Base-by-base conservation (phyloP, 306 rosid genomes). In the Malus orientalis region DNA sequence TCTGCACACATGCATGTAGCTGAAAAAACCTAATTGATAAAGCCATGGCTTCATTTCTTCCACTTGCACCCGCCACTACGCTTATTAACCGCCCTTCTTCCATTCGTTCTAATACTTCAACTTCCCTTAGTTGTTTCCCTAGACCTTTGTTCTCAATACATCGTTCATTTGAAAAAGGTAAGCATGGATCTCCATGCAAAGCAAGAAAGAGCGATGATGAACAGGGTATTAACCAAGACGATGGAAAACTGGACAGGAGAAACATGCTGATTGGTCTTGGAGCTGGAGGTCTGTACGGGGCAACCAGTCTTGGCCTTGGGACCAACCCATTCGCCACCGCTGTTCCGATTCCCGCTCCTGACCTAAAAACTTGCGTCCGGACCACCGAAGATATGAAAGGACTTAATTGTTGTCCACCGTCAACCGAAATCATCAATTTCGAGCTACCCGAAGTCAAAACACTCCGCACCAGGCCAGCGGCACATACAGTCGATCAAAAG, bases 381-480 rank as follows among this genome's bases (percentile, higher is more conserved):
- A 59, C 91, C 0, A 89, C 86, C 30, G 71, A 91, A 3, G 3
- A 87, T 84, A 0, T 33, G 38, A 33, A 1, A 5, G 0, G 72
- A 8, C 76, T 49, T 4, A 25, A 88, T 15, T 93, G 98, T 73
- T 91, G 98, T 62, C 96, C 98, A 2, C 95, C 95, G 42, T 8
- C 10, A 8, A 36, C 89, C 51, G 14, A 81, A 0, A 86, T 85
- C 53, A 7, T 86, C 4, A 93, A 90, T 62, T 93, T 79, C 80
- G 70, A 47, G 19, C 19, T 51, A 2, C 84, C 89, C 12, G 3
- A 74, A 5, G 74, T 69, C 6, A 20, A 1, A 38, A 38, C 14
- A 53, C 44, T n/a, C 33, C 89, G 40, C 76, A 77, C 84, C 32
- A 79, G 98, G 64, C 90, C 80, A 1, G 89, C 94, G 0, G 90